Percentiles rank a stretch among this genome's conserved stretches.
Evolutionary conservation across 179 eudicot genomes (phyloP).

Genomic region (Sideroxylon spinosum): DNA sequence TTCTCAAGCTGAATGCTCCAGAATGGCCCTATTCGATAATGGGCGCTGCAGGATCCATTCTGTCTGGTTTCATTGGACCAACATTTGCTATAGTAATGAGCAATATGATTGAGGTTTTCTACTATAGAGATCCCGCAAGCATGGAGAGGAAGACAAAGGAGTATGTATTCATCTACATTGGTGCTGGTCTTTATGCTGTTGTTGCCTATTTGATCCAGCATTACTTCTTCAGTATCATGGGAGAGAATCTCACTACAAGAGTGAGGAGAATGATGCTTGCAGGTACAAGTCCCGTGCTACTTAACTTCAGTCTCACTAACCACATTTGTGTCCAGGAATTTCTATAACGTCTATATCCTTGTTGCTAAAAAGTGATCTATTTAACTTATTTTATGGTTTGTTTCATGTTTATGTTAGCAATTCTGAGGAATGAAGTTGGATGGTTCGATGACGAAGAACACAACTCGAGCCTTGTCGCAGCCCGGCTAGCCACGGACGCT

Average conservation of each 20-base stretch:
- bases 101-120: constrained; percentile 98
- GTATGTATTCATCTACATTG: constrained; percentile 89
- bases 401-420: constrained; percentile 41
- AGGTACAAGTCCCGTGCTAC: constrained; percentile 41
- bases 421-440: constrained; percentile 94
- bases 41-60: constrained; percentile 92
- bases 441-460: constrained; percentile 99
- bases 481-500: constrained; percentile 90
- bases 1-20: constrained; percentile 86
- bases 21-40: constrained; percentile 98
- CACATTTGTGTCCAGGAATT: no score
- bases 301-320: no score
- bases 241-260: constrained; percentile 95
- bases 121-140: constrained; percentile 58
- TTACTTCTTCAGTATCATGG: constrained; percentile 99
- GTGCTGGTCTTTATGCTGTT: constrained; percentile 93
- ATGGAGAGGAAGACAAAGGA: constrained; percentile 99
- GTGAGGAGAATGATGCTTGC: constrained; percentile 99
- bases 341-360: no score
- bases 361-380: no score
- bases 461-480: constrained; percentile 97
- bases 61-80: constrained; percentile 96
- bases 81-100: constrained; percentile 98
- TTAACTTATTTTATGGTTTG: no score
- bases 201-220: constrained; percentile 94